Conservation (phyloP, 306 rosid genomes). For the Pachyrhizus erosus region DNA sequence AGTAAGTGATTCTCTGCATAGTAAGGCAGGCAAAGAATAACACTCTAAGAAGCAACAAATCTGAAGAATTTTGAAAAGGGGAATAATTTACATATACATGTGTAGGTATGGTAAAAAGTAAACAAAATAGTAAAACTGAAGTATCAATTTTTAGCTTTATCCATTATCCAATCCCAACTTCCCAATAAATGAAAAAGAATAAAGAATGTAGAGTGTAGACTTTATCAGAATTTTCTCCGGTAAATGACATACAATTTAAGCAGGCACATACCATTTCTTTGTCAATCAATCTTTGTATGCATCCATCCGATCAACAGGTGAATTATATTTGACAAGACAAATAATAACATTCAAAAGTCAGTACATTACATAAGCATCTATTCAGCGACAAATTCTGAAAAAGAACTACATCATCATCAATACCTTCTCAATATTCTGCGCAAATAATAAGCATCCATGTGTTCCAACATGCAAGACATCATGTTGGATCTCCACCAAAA, state of each 20-base stretch:
- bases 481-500: constrained; percentile 89
- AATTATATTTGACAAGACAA: constrained; percentile 46
- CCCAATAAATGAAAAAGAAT: constrained; percentile 4
- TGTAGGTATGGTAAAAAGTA: constrained; percentile 18
- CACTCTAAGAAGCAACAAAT: constrained; percentile 27
- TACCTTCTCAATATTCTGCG: constrained; percentile 92
- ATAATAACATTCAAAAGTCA: constrained; percentile 54
- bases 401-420: constrained; percentile 42
- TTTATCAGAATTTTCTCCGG: constrained; percentile 8
- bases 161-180: constrained; percentile 17
- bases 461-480: constrained; percentile 78
- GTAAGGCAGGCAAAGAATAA: constrained; percentile 17
- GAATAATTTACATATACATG: neutral
- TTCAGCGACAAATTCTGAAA: constrained; percentile 18
- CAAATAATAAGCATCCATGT: constrained; percentile 90
- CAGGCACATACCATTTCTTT: constrained; percentile 77
- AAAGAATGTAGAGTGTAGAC: constrained; percentile 5
- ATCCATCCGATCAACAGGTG: constrained; percentile 47
- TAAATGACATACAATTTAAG: constrained; percentile 38
- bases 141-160: constrained; percentile 17
- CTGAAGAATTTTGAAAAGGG: constrained; percentile 36
- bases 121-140: constrained; percentile 5
- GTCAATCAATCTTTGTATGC: constrained; percentile 69
- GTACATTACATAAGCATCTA: constrained; percentile 30
- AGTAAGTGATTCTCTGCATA: constrained; percentile 18